phyloP scores from a whole-genome alignment of 83 land plant genomes.

The Larix sibirica region DNA sequence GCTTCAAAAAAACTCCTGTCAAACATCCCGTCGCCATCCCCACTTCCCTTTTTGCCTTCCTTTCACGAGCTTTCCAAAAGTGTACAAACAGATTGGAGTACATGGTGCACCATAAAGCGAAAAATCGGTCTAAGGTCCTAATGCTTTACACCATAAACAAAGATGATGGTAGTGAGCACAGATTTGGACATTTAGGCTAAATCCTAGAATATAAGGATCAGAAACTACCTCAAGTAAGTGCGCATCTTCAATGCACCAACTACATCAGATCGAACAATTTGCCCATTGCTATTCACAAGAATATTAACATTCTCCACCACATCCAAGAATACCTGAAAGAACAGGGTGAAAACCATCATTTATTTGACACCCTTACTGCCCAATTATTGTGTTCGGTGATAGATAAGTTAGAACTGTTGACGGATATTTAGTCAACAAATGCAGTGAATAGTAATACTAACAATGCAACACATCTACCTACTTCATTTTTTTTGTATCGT shows the following conservation, averaged over 20 bases:
- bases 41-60: no score
- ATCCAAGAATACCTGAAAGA: slow-evolving; percentile 88
- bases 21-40: no score
- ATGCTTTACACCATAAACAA: neutral
- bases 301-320: slow-evolving; percentile 98
- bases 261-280: slow-evolving; percentile 95
- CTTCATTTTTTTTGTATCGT: slow-evolving; percentile 96
- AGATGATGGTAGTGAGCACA: neutral
- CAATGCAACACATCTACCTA: slow-evolving; percentile 22
- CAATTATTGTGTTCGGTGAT: neutral
- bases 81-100: no score
- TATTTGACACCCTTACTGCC: neutral
- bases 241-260: slow-evolving; percentile 99
- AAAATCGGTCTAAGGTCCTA: neutral
- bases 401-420: neutral
- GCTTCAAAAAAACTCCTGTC: no score
- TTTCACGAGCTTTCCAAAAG: no score
- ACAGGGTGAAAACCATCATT: neutral
- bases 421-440: neutral
- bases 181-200: neutral
- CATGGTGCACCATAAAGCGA: no score
- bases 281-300: slow-evolving; percentile 98
- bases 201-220: neutral
- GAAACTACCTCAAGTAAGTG: slow-evolving; percentile 83
- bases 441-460: neutral